These are phyloP conservation scores for Aphanomyces astaci DNA, from an alignment of 352 stramenopile species.

Conservation along the genomic window DNA sequence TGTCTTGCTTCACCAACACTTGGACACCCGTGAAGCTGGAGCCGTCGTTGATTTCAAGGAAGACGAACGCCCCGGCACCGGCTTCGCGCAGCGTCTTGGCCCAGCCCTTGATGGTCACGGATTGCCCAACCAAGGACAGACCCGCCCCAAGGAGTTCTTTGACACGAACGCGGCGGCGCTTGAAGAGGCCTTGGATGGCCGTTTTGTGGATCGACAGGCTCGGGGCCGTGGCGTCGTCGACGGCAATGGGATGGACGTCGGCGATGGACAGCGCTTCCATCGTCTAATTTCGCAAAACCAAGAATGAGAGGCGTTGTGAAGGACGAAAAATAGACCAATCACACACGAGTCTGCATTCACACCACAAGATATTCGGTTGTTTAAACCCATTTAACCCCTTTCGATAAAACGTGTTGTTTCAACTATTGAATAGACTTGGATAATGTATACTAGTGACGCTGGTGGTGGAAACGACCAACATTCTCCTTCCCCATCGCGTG, in stretches of 20 bases:
- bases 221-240: conserved; percentile 16
- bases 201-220: conserved; percentile 14
- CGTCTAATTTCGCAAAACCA: not conserved
- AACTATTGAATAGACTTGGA: too few relatives aligned
- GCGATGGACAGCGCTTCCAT: conserved; percentile 20
- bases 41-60: conserved; percentile 94
- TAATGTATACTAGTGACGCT: too few relatives aligned
- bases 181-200: conserved; percentile 48
- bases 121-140: conserved; percentile 64
- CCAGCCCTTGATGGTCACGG: conserved; percentile 91
- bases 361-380: not conserved
- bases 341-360: not conserved
- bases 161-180: conserved; percentile 72
- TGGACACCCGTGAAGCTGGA: conserved; percentile 84
- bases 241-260: conserved; percentile 12
- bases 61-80: conserved; percentile 85
- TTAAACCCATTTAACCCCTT: too few relatives aligned
- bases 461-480: too few relatives aligned
- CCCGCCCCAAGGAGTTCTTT: conserved; percentile 70
- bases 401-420: too few relatives aligned
- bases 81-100: conserved; percentile 86
- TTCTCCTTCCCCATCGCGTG: too few relatives aligned
- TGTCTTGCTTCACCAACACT: conserved; percentile 77
- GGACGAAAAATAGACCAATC: conserved; percentile 15
- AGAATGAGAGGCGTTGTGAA: conserved; percentile 13